Base-by-base conservation (phyloP, 345 rosid species). In the Pseudoturritis turrita region DNA sequence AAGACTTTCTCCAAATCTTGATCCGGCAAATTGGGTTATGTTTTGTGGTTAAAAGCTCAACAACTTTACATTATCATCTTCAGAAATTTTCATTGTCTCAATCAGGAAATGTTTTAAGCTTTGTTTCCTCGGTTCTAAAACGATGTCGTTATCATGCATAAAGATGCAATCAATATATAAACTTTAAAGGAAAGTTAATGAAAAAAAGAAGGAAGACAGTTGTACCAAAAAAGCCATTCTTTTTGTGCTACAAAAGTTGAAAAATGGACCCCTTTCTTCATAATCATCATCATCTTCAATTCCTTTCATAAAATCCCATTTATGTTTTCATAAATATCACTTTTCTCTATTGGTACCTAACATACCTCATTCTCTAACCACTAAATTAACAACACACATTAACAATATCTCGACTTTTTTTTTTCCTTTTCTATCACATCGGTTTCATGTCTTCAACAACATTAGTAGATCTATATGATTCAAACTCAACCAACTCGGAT, bases 241-340 rank as follows among this genome's bases (percentile, higher is more conserved):
- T 55, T 43, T 62, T 17, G 33, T 22, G 49, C 7, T 53, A 53
- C 15, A 44, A 72, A 64, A 55, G 71, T 36, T 54, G 37, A 54
- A 6, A 65, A 10, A 56, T 31, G 64, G 65, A 64, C 71, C 65
- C 63, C 58, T 55, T 44, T 17, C 41, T 36, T 40, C 35, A 51
- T 50, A n/a, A 65, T 47, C 71, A 56, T 47, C 71, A 56, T 13
- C 57, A 46, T 73, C 71, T 64, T 73, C 33, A 56, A 58, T 56
- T 46, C 72, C 59, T 73, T 65, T 56, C 51, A 65, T 54, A 44
- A 72, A 72, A 61, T 62, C 54, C 53, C 53, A 71, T 71, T 71
- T 26, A 71, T 62, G 9, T 29, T 29, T 17, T 53, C 49, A 13
- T 31, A 62, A 71, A 40, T 1, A 55, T 64, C 58, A 18, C 71